Evolutionary conservation across 208 protist species (phyloP).

Genomic region (Leishmania martiniquensis): DNA sequence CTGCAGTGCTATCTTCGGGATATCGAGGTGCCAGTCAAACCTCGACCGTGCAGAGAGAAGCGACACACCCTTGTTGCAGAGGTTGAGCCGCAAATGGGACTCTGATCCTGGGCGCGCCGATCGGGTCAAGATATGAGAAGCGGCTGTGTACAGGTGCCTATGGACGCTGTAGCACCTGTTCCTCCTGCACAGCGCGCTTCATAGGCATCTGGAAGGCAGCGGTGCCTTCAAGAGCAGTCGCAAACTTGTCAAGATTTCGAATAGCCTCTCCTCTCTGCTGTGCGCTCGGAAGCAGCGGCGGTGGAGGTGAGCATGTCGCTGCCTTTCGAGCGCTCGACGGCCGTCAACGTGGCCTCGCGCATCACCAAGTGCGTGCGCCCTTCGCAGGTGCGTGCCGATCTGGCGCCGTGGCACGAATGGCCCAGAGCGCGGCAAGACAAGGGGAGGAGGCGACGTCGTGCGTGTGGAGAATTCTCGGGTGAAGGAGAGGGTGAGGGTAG

Average conservation of each 20-base stretch:
- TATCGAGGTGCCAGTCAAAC: background rate
- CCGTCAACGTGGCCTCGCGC: slow-evolving; percentile 20
- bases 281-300: slow-evolving; percentile 42
- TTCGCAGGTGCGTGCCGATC: slow-evolving; percentile 42
- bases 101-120: slow-evolving; percentile 3
- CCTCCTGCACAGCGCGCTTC: slow-evolving; percentile 52
- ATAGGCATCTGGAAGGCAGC: slow-evolving; percentile 40
- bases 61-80: background rate
- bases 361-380: slow-evolving; percentile 42
- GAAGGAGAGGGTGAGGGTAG: too few species aligned
- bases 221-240: slow-evolving; percentile 59
- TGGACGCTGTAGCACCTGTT: slow-evolving; percentile 67
- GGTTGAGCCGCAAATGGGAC: background rate
- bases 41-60: background rate
- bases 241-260: slow-evolving; percentile 44
- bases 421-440: background rate
- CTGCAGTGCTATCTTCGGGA: background rate
- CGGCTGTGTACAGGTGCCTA: slow-evolving; percentile 11
- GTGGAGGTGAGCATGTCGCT: slow-evolving; percentile 22
- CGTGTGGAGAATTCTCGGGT: too few species aligned
- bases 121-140: background rate
- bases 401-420: slow-evolving; percentile 24
- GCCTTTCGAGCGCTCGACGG: background rate
- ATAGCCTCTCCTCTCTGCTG: slow-evolving; percentile 32
- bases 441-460: too few species aligned